phyloP scores from a whole-genome alignment of 2,329 filamentous ascomycete species.

The Fusarium dimerum region DNA sequence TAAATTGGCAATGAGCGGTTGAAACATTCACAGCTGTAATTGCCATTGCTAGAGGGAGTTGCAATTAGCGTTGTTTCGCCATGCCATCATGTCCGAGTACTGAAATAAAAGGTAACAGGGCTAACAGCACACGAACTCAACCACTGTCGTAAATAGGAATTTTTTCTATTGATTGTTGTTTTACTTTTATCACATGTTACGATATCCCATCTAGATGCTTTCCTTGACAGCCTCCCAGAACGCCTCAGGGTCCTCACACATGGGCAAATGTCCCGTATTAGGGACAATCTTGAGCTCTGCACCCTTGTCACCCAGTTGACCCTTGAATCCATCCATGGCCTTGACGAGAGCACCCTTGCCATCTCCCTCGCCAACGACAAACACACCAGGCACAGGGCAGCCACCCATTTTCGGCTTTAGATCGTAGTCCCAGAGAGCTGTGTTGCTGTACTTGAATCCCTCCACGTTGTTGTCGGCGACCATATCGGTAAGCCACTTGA shows the following conservation, averaged over 20 bases:
- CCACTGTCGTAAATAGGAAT: background rate
- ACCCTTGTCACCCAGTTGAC: constrained; percentile 53
- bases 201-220: constrained; percentile 48
- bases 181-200: background rate
- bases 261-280: constrained; percentile 77
- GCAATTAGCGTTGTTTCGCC: too few relatives aligned
- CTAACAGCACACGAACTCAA: too few relatives aligned
- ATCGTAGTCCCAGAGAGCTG: constrained; percentile 73
- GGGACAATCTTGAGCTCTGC: constrained; percentile 66
- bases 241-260: constrained; percentile 72
- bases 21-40: too few relatives aligned
- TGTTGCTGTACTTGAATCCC: constrained; percentile 68
- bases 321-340: constrained; percentile 76
- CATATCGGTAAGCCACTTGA: constrained; percentile 65
- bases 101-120: too few relatives aligned
- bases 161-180: background rate
- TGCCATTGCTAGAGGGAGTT: too few relatives aligned
- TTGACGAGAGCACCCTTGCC: constrained; percentile 70
- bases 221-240: constrained; percentile 65
- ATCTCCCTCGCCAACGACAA: constrained; percentile 74
- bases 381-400: constrained; percentile 60
- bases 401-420: constrained; percentile 56
- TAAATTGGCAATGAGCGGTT: too few relatives aligned
- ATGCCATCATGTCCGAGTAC: too few relatives aligned
- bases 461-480: constrained; percentile 68